Percentiles rank a stretch among this genome's conserved stretches.
These are phyloP conservation scores for Apiospora pterosperma DNA, from an alignment of 2,329 filamentous ascomycete genomes.

Conservation along the genomic window DNA sequence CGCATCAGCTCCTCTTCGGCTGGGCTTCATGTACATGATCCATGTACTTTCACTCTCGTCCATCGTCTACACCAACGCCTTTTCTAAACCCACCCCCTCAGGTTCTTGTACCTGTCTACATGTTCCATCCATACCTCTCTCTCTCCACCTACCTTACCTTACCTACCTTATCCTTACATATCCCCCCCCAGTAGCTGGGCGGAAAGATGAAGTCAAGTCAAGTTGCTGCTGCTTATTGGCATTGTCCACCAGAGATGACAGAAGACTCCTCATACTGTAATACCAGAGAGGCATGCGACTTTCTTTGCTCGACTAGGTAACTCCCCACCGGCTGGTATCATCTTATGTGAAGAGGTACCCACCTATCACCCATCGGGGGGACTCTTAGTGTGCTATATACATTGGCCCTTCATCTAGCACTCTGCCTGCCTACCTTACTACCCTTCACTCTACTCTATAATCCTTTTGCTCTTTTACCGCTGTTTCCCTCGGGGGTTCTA, in stretches of 20 bases:
- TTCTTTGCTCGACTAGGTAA: background rate
- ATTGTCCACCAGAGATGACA: background rate
- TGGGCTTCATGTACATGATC: slow-evolving; percentile 1
- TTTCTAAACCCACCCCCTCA: background rate
- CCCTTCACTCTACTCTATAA: slow-evolving; percentile 2
- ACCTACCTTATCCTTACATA: background rate
- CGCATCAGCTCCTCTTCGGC: background rate
- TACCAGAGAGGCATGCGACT: background rate
- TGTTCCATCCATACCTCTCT: background rate
- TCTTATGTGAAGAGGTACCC: slow-evolving; percentile 2
- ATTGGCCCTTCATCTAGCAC: slow-evolving; percentile 3
- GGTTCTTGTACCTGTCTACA: slow-evolving; percentile 2
- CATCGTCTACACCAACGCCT: background rate
- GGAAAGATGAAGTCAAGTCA: background rate
- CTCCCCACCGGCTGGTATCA: background rate
- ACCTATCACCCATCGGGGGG: background rate
- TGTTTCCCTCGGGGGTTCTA: background rate
- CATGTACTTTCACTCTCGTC: background rate
- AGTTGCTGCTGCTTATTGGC: background rate
- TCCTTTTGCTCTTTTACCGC: slow-evolving; percentile 1
- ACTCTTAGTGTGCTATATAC: slow-evolving; percentile 2
- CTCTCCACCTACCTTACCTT: background rate
- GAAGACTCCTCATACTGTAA: background rate
- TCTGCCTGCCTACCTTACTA: background rate
- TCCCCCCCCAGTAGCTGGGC: background rate